Evolutionary conservation across 345 rosid genomes (phyloP), one percentile per base, ranked within the genome.

Genomic region (Murraya paniculata): DNA sequence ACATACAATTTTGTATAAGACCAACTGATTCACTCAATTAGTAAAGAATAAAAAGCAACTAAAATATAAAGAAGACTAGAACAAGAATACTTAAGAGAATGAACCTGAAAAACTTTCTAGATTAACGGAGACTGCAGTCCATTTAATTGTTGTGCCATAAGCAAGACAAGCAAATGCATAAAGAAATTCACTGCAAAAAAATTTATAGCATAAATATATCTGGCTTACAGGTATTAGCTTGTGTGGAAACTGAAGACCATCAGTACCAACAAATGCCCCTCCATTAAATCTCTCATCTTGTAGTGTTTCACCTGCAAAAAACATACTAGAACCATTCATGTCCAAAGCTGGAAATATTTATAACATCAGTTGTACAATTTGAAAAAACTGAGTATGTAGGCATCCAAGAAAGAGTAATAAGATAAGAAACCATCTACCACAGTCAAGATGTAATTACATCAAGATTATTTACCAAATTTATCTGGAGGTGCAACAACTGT

Each of bases 401-500:
- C 71, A 33, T 30, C 33, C 35, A 18, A 61, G 39, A 60, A 67
- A 59, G 61, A 75, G 39, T 19, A 25, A 64, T 25, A 73, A 27
- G 33, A 80, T 27, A 53, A 55, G 41, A 65, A 19, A 75, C 2
- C 2, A 64, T 68, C 6, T 68, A 83, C 22, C 33, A 61, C 38
- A 58, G 7, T 25, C n/a, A 73, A 68, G 62, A 4, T 61, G 27
- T 7, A 28, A 48, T 45, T 31, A 2, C 25, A 55, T 71, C 21
- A 74, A 78, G 64, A 75, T 56, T 33, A 55, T 71, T 84, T 89
- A 95, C 98, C 98, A 89, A 91, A 95, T 85, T 95, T 95, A 85
- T 95, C 98, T 0, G 98, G 98, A 89, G 98, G 98, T 35, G 98
- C 98, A 81, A 95, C 97, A 72, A 93, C 98, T 70, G 98, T 90